Evolutionary conservation across 1,284 basidiomycete genomes (phyloP).

Genomic region (Gomphus bonarii): DNA sequence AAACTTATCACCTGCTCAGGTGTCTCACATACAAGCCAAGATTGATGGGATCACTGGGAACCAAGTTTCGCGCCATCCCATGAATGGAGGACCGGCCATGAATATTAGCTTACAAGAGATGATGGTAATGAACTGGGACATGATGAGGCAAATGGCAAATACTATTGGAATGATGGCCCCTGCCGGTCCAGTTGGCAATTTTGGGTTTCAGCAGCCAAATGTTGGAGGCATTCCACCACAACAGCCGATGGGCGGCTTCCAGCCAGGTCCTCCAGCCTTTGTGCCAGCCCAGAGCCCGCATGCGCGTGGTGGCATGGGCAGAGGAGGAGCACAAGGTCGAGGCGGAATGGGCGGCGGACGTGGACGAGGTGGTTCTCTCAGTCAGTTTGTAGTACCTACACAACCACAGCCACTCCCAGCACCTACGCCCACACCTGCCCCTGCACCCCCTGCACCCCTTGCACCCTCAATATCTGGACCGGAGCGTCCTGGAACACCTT

Average conservation of each 20-base stretch:
- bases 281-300: slow-evolving; percentile 43
- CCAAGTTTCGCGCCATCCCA: slow-evolving; percentile 8
- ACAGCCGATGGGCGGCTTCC: neutral
- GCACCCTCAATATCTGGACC: slow-evolving; percentile 26
- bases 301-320: slow-evolving; percentile 43
- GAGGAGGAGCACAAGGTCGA: slow-evolving; percentile 22
- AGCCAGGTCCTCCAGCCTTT: slow-evolving; percentile 33
- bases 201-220: slow-evolving; percentile 17
- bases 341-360: slow-evolving; percentile 14
- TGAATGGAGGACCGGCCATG: slow-evolving; percentile 34
- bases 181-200: slow-evolving; percentile 46
- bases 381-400: slow-evolving; percentile 19
- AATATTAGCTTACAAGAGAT: slow-evolving; percentile 72
- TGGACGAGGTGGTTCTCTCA: slow-evolving; percentile 14
- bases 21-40: slow-evolving; percentile 65
- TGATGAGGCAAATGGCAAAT: slow-evolving; percentile 22
- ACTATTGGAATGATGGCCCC: slow-evolving; percentile 78
- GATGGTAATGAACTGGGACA: slow-evolving; percentile 63
- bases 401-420: slow-evolving; percentile 15
- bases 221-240: neutral
- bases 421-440: slow-evolving; percentile 25
- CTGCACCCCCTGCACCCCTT: slow-evolving; percentile 24
- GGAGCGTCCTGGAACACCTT: slow-evolving; percentile 73
- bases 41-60: slow-evolving; percentile 63
- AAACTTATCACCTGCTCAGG: slow-evolving; percentile 20